Evolutionary conservation across 441 rosid genomes (phyloP).

Genomic region (Metrosideros polymorpha): DNA sequence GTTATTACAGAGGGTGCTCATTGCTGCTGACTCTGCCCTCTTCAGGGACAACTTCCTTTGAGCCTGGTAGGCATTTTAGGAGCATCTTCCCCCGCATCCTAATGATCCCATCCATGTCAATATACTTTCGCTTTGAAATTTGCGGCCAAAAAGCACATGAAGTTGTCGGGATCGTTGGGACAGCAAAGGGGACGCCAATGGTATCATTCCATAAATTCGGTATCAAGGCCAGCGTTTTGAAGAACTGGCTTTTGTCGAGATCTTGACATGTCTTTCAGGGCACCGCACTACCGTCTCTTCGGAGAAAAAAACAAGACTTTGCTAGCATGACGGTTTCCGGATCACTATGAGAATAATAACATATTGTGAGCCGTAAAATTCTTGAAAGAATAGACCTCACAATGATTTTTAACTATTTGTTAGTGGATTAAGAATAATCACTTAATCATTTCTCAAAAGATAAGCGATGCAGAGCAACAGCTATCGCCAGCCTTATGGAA

Average conservation of each 20-base stretch:
- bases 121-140: background rate
- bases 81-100: background rate
- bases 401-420: no score
- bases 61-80: background rate
- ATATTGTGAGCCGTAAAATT: no score
- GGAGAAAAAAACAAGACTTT: no score
- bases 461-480: background rate
- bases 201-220: background rate
- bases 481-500: background rate
- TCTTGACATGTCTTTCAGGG: background rate
- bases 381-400: no score
- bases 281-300: background rate
- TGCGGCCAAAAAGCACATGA: background rate
- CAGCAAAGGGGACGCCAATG: background rate
- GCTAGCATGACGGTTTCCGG: no score
- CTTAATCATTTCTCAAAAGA: no score
- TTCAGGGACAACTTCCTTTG: no score
- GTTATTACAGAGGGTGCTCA: background rate
- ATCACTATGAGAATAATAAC: no score
- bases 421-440: no score
- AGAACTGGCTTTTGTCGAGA: background rate
- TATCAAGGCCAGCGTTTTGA: background rate
- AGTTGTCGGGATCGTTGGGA: background rate
- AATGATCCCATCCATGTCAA: background rate
- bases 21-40: background rate